Base-by-base conservation (phyloP, 31 red algal genomes). In the Odonthalia washingtoniensis region DNA sequence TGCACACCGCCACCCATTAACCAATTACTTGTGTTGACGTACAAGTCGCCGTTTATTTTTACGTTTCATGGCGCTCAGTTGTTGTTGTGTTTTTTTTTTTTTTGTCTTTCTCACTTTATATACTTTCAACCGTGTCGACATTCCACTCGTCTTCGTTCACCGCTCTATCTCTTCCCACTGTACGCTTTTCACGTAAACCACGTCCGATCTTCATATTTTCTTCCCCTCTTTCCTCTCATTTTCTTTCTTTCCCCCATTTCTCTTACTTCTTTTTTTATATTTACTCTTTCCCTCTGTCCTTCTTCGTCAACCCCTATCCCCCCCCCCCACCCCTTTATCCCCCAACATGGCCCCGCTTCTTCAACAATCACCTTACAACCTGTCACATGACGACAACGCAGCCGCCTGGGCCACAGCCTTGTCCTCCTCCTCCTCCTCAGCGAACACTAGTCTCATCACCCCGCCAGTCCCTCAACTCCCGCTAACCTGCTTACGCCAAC, bases 401-500 rank as follows among this genome's bases (percentile, higher is more conserved):
- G 9, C 65, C 65, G 4, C 31, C 65, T 5, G 31, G 31, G 65
- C 31, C 65, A 5, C 65, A 5, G 5, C 28, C 44, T 30, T 67
- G 39, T 70, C 42, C 35, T 32, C 40, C 17, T 67, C 33, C 35
- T 42, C 81, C 30, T 39, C 72, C 30, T 75, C 35, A 26, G 27
- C 38, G 32, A 28, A 32, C 30, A 42, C 38, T 39, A 42, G n/a
- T 67, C 53, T 45, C 81, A 70, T 14, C 81, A 53, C 4, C 34
- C 81, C 81, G 64, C 40, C 18, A 53, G 66, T 32, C 81, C 63
- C 63, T 34, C 81, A 35, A 44, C 83, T 53, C 83, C 83, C 0
- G 37, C 83, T n/a, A 28, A 46, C 72, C 73, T 72, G 72, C 73
- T 70, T 21, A 1, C 70, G 45, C 44, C n/a, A 28, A 5, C 49